phyloP scores from a whole-genome alignment of 257 asterid genomes.

The Haberlea rhodopensis region DNA sequence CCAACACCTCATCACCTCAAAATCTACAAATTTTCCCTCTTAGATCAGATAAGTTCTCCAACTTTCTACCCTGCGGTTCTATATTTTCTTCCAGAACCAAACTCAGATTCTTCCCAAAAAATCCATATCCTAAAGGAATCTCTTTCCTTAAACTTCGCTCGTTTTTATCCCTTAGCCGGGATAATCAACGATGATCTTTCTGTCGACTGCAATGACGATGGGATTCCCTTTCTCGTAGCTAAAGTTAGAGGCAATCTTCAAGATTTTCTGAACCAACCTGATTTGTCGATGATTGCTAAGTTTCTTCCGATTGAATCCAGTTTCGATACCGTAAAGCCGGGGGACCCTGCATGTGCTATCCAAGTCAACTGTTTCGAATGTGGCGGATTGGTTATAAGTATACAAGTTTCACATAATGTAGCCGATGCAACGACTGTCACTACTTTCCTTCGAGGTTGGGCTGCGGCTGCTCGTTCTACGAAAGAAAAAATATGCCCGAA shows the following conservation, averaged over 20 bases:
- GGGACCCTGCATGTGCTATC: not conserved
- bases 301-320: conserved; percentile 4
- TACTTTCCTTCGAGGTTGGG: conserved; percentile 24
- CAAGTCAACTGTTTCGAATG: conserved; percentile 24
- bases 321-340: not conserved
- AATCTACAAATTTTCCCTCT: conserved; percentile 28
- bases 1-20: conserved; percentile 30
- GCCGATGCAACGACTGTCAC: conserved; percentile 15
- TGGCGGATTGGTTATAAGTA: conserved; percentile 26
- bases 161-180: conserved; percentile 29
- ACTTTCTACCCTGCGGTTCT: conserved; percentile 18
- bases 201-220: conserved; percentile 23
- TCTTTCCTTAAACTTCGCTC: conserved; percentile 18
- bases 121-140: conserved; percentile 29
- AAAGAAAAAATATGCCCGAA: conserved; percentile 16
- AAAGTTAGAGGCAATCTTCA: too few relatives aligned
- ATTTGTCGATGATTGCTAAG: not conserved
- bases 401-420: conserved; percentile 14
- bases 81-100: conserved; percentile 21
- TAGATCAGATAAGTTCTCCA: conserved; percentile 29
- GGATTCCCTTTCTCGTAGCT: conserved; percentile 22
- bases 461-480: not conserved
- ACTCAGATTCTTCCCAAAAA: too few relatives aligned
- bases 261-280: conserved; percentile 22
- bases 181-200: conserved; percentile 2